phyloP scores from a whole-genome alignment of 352 stramenopile species.

The Albugo candida region DNA sequence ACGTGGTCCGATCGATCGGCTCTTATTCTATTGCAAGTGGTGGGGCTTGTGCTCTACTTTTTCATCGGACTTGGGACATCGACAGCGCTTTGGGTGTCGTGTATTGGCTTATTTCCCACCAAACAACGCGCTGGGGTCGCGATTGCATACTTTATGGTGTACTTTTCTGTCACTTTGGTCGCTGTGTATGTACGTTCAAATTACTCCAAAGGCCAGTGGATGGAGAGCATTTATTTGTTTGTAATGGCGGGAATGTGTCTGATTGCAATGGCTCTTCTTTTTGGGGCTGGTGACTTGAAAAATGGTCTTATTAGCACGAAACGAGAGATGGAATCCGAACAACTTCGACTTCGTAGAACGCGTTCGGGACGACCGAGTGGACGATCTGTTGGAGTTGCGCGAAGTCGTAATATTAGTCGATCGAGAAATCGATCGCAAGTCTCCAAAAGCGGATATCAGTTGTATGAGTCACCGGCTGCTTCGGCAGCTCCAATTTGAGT shows the following conservation, averaged over 20 bases:
- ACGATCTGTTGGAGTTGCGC: conserved; percentile 18
- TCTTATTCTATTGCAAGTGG: conserved; percentile 3
- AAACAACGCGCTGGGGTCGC: conserved; percentile 26
- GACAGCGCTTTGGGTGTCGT: conserved; percentile 33
- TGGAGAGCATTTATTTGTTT: conserved; percentile 35
- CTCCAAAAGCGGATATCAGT: conserved; percentile 24
- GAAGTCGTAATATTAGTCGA: conserved; percentile 35
- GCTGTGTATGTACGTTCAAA: conserved; percentile 31
- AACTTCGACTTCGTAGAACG: conserved; percentile 14
- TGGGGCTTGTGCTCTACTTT: conserved; percentile 45
- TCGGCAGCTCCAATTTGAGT: too few relatives aligned
- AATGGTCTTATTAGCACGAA: conserved; percentile 42
- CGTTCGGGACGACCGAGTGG: conserved; percentile 20
- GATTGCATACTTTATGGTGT: conserved; percentile 29
- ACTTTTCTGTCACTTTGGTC: conserved; percentile 27
- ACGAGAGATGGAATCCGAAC: conserved; percentile 22
- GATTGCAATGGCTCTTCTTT: conserved; percentile 18
- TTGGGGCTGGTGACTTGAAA: conserved; percentile 32
- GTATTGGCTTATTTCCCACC: conserved; percentile 41
- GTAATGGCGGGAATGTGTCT: conserved; percentile 24
- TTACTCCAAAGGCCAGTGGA: neutral
- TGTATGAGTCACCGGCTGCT: conserved; percentile 28
- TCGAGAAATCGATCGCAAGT: conserved; percentile 28
- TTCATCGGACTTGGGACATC: conserved; percentile 47
- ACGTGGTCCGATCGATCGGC: neutral